These are phyloP conservation scores for Blastobotrys elegans DNA, from an alignment of 1,139 yeast genomes.

Conservation along the genomic window DNA sequence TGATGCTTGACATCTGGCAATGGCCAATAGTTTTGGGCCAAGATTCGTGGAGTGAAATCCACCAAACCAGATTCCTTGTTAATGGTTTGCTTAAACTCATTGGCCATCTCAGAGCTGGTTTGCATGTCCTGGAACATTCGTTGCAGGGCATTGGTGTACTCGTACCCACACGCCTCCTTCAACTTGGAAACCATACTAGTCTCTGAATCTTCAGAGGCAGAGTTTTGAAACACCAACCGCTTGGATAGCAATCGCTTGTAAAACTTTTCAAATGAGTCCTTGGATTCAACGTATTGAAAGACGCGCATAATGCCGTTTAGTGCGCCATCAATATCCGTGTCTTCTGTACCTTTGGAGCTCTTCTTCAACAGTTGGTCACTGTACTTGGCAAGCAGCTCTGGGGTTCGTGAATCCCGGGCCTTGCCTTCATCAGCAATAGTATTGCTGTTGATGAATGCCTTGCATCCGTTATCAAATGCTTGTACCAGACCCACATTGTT, in stretches of 20 bases:
- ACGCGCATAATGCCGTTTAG: conserved; percentile 80
- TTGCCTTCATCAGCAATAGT: conserved; percentile 53
- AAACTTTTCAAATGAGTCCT: conserved; percentile 91
- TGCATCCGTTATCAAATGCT: conserved; percentile 86
- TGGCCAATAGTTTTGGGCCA: conserved; percentile 94
- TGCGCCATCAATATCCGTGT: conserved; percentile 58
- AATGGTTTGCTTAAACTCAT: conserved; percentile 47
- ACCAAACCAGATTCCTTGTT: conserved; percentile 45
- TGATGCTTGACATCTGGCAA: conserved; percentile 46
- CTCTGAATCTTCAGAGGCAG: conserved; percentile 81
- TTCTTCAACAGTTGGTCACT: conserved; percentile 79
- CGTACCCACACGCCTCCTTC: conserved; percentile 87
- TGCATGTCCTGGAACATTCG: conserved; percentile 96
- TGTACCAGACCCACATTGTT: conserved; percentile 76
- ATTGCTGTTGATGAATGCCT: conserved; percentile 76
- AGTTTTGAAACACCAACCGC: conserved; percentile 79
- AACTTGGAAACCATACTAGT: conserved; percentile 79
- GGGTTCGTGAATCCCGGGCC: conserved; percentile 58
- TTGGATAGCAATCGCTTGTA: conserved; percentile 87
- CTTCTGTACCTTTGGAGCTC: conserved; percentile 64
- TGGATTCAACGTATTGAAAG: conserved; percentile 85
- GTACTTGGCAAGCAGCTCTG: conserved; percentile 86
- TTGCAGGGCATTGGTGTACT: conserved; percentile 88
- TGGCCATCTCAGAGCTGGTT: conserved; percentile 74
- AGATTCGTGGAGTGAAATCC: conserved; percentile 64